A percentile compares a stretch with the other conserved stretches of the same genome.
Evolutionary conservation across 2,329 filamentous ascomycete genomes (phyloP).

Genomic region (Penicillium thymicola): DNA sequence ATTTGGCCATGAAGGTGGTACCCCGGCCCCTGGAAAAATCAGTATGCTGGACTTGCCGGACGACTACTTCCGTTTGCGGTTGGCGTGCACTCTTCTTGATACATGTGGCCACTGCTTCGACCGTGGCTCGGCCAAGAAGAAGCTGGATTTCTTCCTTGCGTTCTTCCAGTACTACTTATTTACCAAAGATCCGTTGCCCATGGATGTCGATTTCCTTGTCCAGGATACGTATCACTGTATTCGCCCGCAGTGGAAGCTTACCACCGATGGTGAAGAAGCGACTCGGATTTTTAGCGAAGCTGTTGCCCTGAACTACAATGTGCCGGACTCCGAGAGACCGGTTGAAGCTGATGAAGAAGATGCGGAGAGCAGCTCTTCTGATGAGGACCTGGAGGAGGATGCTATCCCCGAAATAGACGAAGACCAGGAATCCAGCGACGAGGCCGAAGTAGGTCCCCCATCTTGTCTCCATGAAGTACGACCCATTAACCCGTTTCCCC

Average conservation of each 20-base stretch:
- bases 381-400: conserved; percentile 70
- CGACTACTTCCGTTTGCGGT: conserved; percentile 91
- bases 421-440: conserved; percentile 50
- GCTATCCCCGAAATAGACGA: conserved; percentile 55
- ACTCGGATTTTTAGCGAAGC: conserved; percentile 78
- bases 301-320: conserved; percentile 86
- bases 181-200: conserved; percentile 82
- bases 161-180: conserved; percentile 95
- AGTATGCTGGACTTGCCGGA: conserved; percentile 83
- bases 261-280: conserved; percentile 77
- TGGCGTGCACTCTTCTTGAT: conserved; percentile 85
- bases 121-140: conserved; percentile 89
- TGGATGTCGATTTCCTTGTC: conserved; percentile 96
- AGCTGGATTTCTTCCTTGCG: conserved; percentile 93
- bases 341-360: conserved; percentile 73
- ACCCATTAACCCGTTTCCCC: conserved; percentile 11
- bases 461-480: neutral
- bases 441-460: conserved; percentile 39
- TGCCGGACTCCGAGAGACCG: conserved; percentile 65
- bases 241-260: conserved; percentile 88
- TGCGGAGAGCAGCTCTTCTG: conserved; percentile 67
- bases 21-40: conserved; percentile 71
- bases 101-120: conserved; percentile 97
- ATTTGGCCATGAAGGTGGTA: conserved; percentile 81
- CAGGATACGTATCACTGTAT: conserved; percentile 85